A percentile compares a stretch with the other conserved stretches of the same genome.
Conservation (phyloP, 768 basidiomycete species). For the Grammothele lineata region DNA sequence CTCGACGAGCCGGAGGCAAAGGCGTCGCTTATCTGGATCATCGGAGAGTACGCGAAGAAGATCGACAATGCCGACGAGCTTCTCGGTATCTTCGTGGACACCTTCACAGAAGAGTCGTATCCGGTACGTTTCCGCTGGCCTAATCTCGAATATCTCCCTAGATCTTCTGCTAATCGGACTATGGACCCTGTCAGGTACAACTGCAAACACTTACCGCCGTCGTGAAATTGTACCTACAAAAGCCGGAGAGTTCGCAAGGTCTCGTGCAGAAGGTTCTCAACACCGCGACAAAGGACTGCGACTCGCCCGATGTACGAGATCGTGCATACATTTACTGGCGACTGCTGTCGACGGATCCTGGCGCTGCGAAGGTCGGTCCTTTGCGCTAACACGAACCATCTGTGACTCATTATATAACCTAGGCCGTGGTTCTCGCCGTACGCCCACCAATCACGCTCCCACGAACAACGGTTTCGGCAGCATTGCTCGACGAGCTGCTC, state of each 20-base stretch:
- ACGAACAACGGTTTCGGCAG: slow-evolving; percentile 84
- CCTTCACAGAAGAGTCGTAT: slow-evolving; percentile 92
- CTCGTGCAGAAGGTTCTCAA: slow-evolving; percentile 90
- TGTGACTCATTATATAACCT: neutral
- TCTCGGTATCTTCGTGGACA: slow-evolving; percentile 83
- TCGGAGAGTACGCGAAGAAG: slow-evolving; percentile 96
- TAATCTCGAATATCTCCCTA: neutral
- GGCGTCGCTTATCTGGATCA: slow-evolving; percentile 98
- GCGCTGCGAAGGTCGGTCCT: slow-evolving; percentile 78
- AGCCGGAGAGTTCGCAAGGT: slow-evolving; percentile 88
- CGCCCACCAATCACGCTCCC: slow-evolving; percentile 93
- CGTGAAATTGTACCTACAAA: slow-evolving; percentile 94
- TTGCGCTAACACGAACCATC: neutral
- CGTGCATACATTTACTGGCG: slow-evolving; percentile 99
- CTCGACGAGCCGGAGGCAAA: slow-evolving; percentile 98
- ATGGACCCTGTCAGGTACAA: slow-evolving; percentile 39
- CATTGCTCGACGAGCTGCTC: slow-evolving; percentile 84
- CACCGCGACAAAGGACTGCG: slow-evolving; percentile 95
- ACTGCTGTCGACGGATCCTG: slow-evolving; percentile 89
- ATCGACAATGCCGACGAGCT: slow-evolving; percentile 97
- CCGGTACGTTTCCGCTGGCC: slow-evolving; percentile 50
- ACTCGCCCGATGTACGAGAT: slow-evolving; percentile 94
- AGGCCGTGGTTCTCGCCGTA: slow-evolving; percentile 86
- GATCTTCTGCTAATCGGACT: no score
- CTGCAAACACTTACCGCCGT: slow-evolving; percentile 88